A percentile compares a stretch with the other conserved stretches of the same genome.
Evolutionary conservation across 106 monocot genomes (phyloP).

Genomic region (Allium cepa): DNA sequence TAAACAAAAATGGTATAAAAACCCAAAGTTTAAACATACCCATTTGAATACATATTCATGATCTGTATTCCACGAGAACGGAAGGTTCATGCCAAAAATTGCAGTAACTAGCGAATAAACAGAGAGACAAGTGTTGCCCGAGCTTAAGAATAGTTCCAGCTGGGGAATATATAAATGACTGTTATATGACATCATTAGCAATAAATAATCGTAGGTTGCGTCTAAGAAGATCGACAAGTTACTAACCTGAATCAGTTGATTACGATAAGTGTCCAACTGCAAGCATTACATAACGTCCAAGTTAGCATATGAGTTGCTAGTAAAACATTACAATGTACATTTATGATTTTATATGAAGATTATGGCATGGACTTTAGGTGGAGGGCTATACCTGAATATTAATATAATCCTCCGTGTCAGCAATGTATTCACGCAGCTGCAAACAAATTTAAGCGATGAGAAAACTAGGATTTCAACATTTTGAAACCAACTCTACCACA

Average conservation of each 20-base stretch:
- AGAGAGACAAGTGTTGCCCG: conserved; percentile 55
- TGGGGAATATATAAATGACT: conserved; percentile 9
- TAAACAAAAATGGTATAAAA: no score
- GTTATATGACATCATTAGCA: not conserved
- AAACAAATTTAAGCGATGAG: not conserved
- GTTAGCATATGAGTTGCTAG: not conserved
- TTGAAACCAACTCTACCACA: no score
- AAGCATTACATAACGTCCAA: conserved; percentile 1
- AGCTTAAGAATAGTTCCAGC: conserved; percentile 81
- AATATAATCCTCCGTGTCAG: conserved; percentile 91
- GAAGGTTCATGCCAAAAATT: conserved; percentile 85
- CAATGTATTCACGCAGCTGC: conserved; percentile 82
- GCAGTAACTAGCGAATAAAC: conserved; percentile 64
- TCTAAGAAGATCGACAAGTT: not conserved
- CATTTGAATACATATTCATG: conserved; percentile 60
- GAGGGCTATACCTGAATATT: conserved; percentile 60
- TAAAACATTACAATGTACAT: not conserved
- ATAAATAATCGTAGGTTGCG: not conserved
- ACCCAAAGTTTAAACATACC: conserved; percentile 19
- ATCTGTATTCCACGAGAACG: conserved; percentile 60
- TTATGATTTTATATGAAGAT: not conserved
- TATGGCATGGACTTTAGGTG: not conserved
- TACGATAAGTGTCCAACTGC: conserved; percentile 87
- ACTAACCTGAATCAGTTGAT: conserved; percentile 81
- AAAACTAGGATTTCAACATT: not conserved